phyloP scores from a whole-genome alignment of 2,329 filamentous ascomycete species.

The Teratosphaeria destructans region DNA sequence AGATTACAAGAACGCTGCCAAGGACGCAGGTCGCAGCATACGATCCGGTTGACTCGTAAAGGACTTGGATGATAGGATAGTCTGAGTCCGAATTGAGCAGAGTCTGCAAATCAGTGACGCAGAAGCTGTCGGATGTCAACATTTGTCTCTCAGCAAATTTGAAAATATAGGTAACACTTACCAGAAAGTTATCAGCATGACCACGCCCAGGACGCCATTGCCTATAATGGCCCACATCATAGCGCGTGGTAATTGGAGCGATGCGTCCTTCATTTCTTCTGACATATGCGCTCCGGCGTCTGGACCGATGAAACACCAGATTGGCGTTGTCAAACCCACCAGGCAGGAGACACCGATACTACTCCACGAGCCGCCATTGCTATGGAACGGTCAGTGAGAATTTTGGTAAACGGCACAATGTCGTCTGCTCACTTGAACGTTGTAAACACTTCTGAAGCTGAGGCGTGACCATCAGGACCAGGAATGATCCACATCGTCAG shows the following conservation, averaged over 20 bases:
- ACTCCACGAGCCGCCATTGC: slow-evolving; percentile 32
- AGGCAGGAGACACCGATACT: slow-evolving; percentile 31
- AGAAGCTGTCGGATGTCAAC: slow-evolving; percentile 17
- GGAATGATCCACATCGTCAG: slow-evolving; percentile 28
- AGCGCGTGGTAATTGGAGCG: slow-evolving; percentile 32
- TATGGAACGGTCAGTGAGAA: slow-evolving; percentile 4
- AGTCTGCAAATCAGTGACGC: slow-evolving; percentile 16
- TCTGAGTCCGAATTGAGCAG: slow-evolving; percentile 16
- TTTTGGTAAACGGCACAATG: background rate
- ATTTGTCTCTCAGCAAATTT: background rate
- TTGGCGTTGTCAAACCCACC: slow-evolving; percentile 32
- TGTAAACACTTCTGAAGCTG: slow-evolving; percentile 22
- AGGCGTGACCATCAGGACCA: slow-evolving; percentile 11
- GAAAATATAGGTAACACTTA: slow-evolving; percentile 7
- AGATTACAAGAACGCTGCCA: slow-evolving; percentile 21
- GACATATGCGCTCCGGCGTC: slow-evolving; percentile 30
- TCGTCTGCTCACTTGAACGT: slow-evolving; percentile 22
- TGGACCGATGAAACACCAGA: slow-evolving; percentile 26
- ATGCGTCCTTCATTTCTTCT: slow-evolving; percentile 29
- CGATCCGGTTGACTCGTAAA: slow-evolving; percentile 22
- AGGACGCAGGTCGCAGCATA: slow-evolving; percentile 21
- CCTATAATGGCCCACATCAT: slow-evolving; percentile 34
- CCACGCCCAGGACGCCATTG: slow-evolving; percentile 25
- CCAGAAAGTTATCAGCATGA: slow-evolving; percentile 30
- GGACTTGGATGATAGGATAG: slow-evolving; percentile 23